Conservation (phyloP, 257 asterid genomes). For the Sherardia arvensis region DNA sequence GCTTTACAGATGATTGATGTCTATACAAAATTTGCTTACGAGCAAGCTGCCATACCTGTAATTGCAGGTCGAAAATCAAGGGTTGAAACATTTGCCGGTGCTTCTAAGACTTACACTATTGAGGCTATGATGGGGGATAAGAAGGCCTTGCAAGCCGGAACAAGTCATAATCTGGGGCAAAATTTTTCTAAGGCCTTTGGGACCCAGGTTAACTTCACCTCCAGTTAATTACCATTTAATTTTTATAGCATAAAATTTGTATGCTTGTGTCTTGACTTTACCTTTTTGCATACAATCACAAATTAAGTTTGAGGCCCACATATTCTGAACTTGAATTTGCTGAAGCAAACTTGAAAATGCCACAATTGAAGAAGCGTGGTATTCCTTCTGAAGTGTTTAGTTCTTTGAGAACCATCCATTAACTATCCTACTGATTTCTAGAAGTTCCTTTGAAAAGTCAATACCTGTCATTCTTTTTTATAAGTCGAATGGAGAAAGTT, state of each 20-base stretch:
- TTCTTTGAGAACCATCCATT: background rate
- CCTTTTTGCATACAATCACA: background rate
- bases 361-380: too few species aligned
- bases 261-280: background rate
- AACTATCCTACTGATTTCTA: background rate
- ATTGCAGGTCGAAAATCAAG: conserved; percentile 91
- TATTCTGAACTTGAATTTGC: background rate
- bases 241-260: background rate
- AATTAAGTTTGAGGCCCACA: background rate
- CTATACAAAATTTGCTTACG: conserved; percentile 80
- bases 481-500: background rate
- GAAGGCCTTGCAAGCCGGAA: conserved; percentile 98
- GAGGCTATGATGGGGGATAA: conserved; percentile 99
- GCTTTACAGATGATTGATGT: conserved; percentile 93
- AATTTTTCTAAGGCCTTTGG: conserved; percentile 93
- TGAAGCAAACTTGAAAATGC: background rate
- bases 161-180: conserved; percentile 98
- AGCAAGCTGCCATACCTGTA: conserved; percentile 99
- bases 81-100: conserved; percentile 96
- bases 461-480: background rate
- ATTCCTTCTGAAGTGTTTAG: too few species aligned
- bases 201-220: conserved; percentile 52
- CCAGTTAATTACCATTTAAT: background rate
- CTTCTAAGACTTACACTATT: conserved; percentile 84
- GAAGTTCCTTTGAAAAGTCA: background rate